Base-by-base conservation (phyloP, 1,284 basidiomycete genomes). In the Microbotryomycetes sp. region DNA sequence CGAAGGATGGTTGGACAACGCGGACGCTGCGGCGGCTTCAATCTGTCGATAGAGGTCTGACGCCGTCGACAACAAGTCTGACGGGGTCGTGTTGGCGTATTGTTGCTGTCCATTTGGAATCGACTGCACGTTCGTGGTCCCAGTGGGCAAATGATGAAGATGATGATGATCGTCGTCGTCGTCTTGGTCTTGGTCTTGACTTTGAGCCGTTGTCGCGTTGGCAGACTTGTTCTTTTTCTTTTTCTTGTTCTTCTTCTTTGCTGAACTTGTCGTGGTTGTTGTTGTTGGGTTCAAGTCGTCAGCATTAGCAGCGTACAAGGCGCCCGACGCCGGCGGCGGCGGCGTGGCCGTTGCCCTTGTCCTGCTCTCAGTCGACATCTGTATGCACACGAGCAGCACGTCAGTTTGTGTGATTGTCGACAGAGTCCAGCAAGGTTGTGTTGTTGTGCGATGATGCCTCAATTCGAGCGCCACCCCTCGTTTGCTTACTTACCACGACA, bases 11-110 rank as follows among this genome's bases (percentile, higher is more conserved):
- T 59, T 65, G 42, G 62, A 63, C 47, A 71, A 59, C 23, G 70
- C 70, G 46, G 77, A 76, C 50, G 77, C 76, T 22, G 74, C 72
- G 52, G 76, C 78, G 45, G 76, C 74, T 68, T 83, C 82, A 72
- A 83, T 80, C 70, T 79, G 80, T 71, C 80, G 79, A 70, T 82
- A 82, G 58, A 84, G 74, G 63, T 85, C 81, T 68, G 80, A 79
- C 48, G 81, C 81, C 49, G 81, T 81, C 45, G 80, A 79, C 46
- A 83, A 71, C 48, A 84, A 76, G 69, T 83, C 82, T 6, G 64
- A 64, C 4, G 67, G 67, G 0, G 64, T 66, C 29, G 66, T 61
- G 50, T 52, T 25, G 50, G 50, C 50, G 19, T 52, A 12, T 7
- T 55, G 53, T 28, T 19, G 7, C 30, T 25, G n/a, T 30, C 25